Evolutionary conservation across 257 asterid species (phyloP).

Genomic region (Nicotiana paniculata): DNA sequence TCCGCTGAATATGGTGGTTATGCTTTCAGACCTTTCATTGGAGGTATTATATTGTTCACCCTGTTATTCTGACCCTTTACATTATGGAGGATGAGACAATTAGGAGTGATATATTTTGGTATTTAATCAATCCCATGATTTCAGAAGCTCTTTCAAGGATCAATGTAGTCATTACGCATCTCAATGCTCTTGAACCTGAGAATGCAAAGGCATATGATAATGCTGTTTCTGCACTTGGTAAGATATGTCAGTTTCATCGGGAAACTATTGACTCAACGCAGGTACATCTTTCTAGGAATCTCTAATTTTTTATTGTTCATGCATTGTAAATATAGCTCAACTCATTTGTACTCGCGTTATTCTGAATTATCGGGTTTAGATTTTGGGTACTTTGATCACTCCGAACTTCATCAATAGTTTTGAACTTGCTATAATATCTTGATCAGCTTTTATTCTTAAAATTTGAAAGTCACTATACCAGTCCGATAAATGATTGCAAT

Average conservation of each 20-base stretch:
- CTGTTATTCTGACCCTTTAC: neutral
- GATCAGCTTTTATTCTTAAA: too few species aligned
- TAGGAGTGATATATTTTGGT: neutral
- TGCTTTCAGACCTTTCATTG: slow-evolving; percentile 74
- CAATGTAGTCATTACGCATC: slow-evolving; percentile 53
- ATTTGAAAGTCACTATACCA: too few species aligned
- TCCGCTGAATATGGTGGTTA: slow-evolving; percentile 88
- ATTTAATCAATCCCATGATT: slow-evolving; percentile 6
- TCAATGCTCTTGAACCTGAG: slow-evolving; percentile 54
- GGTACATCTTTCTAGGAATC: slow-evolving; percentile 24
- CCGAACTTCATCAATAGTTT: too few species aligned
- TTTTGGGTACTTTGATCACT: too few species aligned
- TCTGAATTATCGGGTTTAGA: too few species aligned
- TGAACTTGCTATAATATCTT: too few species aligned
- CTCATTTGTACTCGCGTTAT: too few species aligned
- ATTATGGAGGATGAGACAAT: too few species aligned
- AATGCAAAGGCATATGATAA: slow-evolving; percentile 86
- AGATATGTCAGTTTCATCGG: slow-evolving; percentile 40
- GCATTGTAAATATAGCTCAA: too few species aligned
- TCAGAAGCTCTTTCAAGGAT: too few species aligned
- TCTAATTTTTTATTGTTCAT: too few species aligned
- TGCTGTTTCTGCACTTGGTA: slow-evolving; percentile 36
- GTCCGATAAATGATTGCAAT: too few species aligned
- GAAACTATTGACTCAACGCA: slow-evolving; percentile 80
- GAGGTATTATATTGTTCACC: slow-evolving; percentile 36